A percentile compares a stretch with the other conserved stretches of the same genome.
Evolutionary conservation across 1,284 basidiomycete species (phyloP).

Genomic region (Ustilago xerochloae): DNA sequence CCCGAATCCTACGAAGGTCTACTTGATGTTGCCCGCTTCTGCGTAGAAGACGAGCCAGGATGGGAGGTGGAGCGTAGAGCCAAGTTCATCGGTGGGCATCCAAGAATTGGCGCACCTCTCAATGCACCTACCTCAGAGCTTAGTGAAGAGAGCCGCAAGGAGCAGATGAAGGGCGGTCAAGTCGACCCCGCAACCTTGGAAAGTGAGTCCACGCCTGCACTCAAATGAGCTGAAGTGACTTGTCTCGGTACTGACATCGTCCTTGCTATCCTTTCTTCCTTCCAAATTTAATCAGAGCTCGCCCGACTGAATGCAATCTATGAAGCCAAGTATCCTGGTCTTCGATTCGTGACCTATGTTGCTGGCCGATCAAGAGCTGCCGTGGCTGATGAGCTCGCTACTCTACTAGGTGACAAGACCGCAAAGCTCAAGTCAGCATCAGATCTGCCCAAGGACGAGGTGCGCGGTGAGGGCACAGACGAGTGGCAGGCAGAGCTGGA

Average conservation of each 20-base stretch:
- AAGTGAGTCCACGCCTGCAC: conserved; percentile 19
- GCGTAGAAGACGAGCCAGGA: conserved; percentile 66
- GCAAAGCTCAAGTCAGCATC: conserved; percentile 25
- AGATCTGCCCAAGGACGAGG: conserved; percentile 32
- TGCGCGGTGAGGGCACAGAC: conserved; percentile 15
- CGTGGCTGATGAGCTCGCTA: conserved; percentile 51
- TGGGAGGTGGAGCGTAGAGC: conserved; percentile 48
- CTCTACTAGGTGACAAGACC: conserved; percentile 41
- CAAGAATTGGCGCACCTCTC: conserved; percentile 54
- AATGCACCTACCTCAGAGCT: conserved; percentile 40
- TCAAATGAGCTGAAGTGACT: not conserved
- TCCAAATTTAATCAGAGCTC: conserved; percentile 25
- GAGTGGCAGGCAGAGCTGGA: conserved; percentile 62
- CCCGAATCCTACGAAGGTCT: conserved; percentile 65
- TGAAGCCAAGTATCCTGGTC: conserved; percentile 59
- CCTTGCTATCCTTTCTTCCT: not conserved
- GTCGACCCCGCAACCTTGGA: conserved; percentile 50
- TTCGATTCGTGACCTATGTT: conserved; percentile 65
- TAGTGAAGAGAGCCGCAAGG: conserved; percentile 54
- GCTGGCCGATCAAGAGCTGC: conserved; percentile 72
- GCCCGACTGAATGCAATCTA: conserved; percentile 60
- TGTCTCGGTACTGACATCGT: not conserved
- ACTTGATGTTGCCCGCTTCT: conserved; percentile 65
- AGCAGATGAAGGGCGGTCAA: conserved; percentile 53
- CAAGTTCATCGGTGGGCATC: conserved; percentile 56